phyloP scores from a whole-genome alignment of 306 rosid species.

The Quercus aquifolioides region DNA sequence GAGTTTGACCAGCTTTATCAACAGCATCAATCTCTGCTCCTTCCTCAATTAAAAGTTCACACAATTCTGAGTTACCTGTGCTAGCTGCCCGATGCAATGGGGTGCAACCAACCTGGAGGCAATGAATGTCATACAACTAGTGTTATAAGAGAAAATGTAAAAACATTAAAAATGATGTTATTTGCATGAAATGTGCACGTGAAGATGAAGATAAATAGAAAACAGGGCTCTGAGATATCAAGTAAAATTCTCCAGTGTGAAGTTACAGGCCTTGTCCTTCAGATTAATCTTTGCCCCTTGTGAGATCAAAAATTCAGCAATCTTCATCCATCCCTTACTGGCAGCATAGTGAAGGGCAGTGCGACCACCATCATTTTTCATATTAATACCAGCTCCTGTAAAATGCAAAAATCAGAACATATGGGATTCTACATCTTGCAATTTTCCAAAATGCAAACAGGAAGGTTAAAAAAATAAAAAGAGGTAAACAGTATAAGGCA shows the following conservation, averaged over 20 bases:
- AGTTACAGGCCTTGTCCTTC: slow-evolving; percentile 71
- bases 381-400: slow-evolving; percentile 79
- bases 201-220: slow-evolving; percentile 5
- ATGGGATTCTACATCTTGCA: slow-evolving; percentile 3
- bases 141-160: neutral
- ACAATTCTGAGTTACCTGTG: slow-evolving; percentile 76
- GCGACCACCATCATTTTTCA: slow-evolving; percentile 71
- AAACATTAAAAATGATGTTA: neutral
- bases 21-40: slow-evolving; percentile 89
- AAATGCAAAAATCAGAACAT: slow-evolving; percentile 14
- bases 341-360: slow-evolving; percentile 94
- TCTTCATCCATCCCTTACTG: slow-evolving; percentile 82
- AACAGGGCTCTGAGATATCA: slow-evolving; percentile 1
- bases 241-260: slow-evolving; percentile 9
- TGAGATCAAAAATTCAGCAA: slow-evolving; percentile 69
- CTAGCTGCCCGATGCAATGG: slow-evolving; percentile 95
- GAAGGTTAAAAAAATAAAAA: neutral
- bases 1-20: slow-evolving; percentile 80
- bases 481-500: neutral
- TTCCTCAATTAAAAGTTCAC: slow-evolving; percentile 88
- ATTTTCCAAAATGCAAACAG: neutral
- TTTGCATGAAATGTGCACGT: neutral
- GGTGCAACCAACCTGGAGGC: slow-evolving; percentile 77
- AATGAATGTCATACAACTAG: neutral
- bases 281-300: slow-evolving; percentile 69